Evolutionary conservation across 768 basidiomycete genomes (phyloP).

Genomic region (Tubosaeta brunneosetosa): DNA sequence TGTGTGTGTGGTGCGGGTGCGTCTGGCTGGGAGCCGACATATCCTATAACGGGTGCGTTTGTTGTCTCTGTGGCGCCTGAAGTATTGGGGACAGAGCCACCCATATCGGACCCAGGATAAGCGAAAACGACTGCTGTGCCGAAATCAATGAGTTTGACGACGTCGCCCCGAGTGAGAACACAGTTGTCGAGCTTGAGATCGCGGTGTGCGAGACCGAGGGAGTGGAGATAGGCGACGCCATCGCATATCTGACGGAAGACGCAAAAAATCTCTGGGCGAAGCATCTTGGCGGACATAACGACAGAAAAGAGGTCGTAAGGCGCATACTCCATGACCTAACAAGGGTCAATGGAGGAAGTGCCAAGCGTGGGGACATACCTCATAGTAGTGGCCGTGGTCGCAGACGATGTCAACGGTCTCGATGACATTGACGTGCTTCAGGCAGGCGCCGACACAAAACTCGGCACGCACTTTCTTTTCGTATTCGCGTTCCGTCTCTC

Average conservation of each 20-base stretch:
- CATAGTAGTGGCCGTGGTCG: conserved; percentile 97
- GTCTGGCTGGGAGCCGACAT: conserved; percentile 17
- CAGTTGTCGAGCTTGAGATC: conserved; percentile 99
- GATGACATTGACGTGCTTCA: conserved; percentile 95
- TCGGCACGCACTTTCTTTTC: conserved; percentile 99
- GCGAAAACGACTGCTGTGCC: conserved; percentile 99
- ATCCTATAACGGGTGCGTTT: conserved; percentile 13
- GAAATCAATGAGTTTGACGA: conserved; percentile 99
- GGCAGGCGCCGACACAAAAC: conserved; percentile 92
- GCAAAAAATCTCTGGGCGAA: conserved; percentile 96
- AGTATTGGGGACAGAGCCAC: conserved; percentile 27
- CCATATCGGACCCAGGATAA: conserved; percentile 82
- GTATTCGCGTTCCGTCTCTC: conserved; percentile 94
- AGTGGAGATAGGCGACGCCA: conserved; percentile 96
- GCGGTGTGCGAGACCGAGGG: conserved; percentile 95
- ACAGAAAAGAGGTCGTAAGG: conserved; percentile 98
- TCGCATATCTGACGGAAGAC: conserved; percentile 98
- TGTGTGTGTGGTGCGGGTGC: conserved; percentile 38
- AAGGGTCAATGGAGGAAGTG: conserved; percentile 1
- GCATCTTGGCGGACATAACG: conserved; percentile 99
- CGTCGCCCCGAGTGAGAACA: conserved; percentile 92
- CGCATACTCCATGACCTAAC: conserved; percentile 98
- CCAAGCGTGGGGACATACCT: conserved; percentile 49
- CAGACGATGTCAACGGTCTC: conserved; percentile 97
- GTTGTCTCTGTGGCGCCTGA: conserved; percentile 6